Evolutionary conservation across 31 red algal genomes (phyloP), one percentile per base, ranked within the genome.

Genomic region (Endocladia muricata): DNA sequence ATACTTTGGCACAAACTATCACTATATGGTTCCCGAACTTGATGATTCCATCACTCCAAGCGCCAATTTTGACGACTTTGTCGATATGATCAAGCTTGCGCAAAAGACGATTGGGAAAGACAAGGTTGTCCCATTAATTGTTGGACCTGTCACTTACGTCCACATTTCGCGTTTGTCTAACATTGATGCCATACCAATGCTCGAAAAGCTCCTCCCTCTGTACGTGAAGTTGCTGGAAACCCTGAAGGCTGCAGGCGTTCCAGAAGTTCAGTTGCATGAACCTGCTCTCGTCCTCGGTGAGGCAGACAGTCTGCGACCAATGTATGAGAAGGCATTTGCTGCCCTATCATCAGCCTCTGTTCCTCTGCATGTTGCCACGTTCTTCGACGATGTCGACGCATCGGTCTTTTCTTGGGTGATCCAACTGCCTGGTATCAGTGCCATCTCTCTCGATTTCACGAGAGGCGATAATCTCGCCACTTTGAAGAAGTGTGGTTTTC

Each of bases 1-100:
- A 81, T 97, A 68, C 66, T 93, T 93, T 57, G 90, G 83, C 40
- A 92, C 88, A 51, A 97, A 97, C 85, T 97, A 90, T 37, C 94
- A 97, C 79, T 94, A 93, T 38, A 68, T 93, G 1, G 94, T 97
- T 5, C 94, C 94, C 0, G 94, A 97, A 72, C 31, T 97, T 19
- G 75, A 84, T 41, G 55, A 33, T 0, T n/a, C 60, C 26, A 74
- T 38, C 26, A 26, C 57, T 43, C 73, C 81, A 13, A 34, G 34
- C 19, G 43, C 82, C 3, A 74, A 76, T 40, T 96, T 82, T 60
- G 51, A 55, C 3, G 69, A 88, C 2, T 72, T 89, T 25, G 39
- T 96, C 3, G 61, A 79, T 52, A 73, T 78, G 70, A 79, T 86
- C 47, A 28, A 68, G 31, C 38, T 64, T 41, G 93, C 88, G 8